These are phyloP conservation scores for Casuarina equisetifolia DNA, from an alignment of 306 rosid genomes.

Conservation along the genomic window DNA sequence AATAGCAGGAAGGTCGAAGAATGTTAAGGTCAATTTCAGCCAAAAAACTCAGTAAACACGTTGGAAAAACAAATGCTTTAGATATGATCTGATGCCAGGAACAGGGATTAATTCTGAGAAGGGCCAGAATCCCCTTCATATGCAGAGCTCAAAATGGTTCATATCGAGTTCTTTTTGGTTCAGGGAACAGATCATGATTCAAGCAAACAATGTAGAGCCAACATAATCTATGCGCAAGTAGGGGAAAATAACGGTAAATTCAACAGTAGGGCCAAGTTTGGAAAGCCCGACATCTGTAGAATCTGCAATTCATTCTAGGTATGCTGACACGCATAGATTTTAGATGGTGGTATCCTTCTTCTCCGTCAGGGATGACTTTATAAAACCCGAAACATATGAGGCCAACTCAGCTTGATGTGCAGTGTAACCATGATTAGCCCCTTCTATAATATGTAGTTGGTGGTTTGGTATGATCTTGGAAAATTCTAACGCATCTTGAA, in stretches of 20 bases:
- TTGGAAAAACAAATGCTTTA: not conserved
- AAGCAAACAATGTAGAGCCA: not conserved
- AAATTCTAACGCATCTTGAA: conserved; percentile 61
- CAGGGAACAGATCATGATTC: too few relatives aligned
- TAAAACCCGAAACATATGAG: conserved; percentile 41
- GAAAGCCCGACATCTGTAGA: not conserved
- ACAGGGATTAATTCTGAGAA: not conserved
- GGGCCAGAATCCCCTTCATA: not conserved
- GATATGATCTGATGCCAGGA: not conserved
- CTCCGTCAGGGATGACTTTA: conserved; percentile 46
- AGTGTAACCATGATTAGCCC: conserved; percentile 65
- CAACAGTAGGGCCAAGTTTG: not conserved
- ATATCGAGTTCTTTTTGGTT: not conserved
- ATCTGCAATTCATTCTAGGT: not conserved
- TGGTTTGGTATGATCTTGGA: conserved; percentile 74
- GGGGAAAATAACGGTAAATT: not conserved
- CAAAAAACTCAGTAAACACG: not conserved
- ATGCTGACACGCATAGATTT: conserved; percentile 22
- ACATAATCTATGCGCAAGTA: not conserved
- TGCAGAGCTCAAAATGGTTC: not conserved
- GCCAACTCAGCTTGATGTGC: conserved; percentile 51
- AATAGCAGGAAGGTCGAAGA: not conserved
- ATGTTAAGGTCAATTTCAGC: not conserved
- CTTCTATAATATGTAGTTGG: conserved; percentile 56
- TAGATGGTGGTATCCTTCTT: conserved; percentile 33